phyloP scores from a whole-genome alignment of 192 early-diverging fungal genomes.

The Oehlia diaphana region DNA sequence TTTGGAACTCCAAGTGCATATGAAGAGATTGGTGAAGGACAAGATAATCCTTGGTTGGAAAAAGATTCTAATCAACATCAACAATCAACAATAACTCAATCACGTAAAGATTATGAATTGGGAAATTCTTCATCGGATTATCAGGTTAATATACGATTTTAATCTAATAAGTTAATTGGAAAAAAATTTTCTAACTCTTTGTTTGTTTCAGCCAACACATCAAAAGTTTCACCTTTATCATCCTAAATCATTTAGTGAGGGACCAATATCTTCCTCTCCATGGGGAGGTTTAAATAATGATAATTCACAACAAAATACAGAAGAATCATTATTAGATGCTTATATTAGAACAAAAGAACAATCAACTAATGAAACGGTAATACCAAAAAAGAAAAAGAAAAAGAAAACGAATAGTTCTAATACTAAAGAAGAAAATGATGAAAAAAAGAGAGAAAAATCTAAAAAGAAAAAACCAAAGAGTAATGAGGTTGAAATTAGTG shows the following conservation, averaged over 20 bases:
- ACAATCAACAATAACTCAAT: not conserved
- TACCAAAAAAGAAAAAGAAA: not conserved
- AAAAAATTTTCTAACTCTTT: too few species aligned
- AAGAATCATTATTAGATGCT: not conserved
- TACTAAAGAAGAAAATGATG: not conserved
- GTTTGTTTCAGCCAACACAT: not conserved
- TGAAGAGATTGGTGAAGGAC: conserved; percentile 45
- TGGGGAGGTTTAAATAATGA: not conserved
- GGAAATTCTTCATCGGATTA: not conserved
- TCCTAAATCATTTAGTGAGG: not conserved
- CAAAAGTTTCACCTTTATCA: not conserved
- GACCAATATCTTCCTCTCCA: not conserved
- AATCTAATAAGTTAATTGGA: too few species aligned
- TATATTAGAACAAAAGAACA: not conserved
- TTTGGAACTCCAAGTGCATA: conserved; percentile 29
- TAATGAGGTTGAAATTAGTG: not conserved
- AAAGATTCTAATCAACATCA: not conserved
- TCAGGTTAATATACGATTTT: too few species aligned
- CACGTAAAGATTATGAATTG: too few species aligned
- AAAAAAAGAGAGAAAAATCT: not conserved
- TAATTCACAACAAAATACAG: not conserved
- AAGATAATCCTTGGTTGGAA: conserved; percentile 41
- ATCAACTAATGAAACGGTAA: not conserved
- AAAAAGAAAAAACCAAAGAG: not conserved
- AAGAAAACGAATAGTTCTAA: not conserved